phyloP scores from a whole-genome alignment of 1,284 basidiomycete genomes.

The Ceratorhiza oryzae-sativae region DNA sequence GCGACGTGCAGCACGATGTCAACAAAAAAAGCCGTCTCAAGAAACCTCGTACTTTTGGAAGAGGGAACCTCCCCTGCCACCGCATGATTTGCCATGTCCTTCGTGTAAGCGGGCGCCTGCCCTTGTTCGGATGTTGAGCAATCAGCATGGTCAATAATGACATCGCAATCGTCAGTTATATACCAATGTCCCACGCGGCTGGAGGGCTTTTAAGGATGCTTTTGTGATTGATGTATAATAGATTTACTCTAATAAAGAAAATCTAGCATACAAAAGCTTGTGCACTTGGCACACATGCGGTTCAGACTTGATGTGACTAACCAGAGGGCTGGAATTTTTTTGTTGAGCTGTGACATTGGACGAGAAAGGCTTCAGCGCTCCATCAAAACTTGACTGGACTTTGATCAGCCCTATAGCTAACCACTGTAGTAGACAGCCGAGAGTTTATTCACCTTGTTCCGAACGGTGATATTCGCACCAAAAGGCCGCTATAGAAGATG shows the following conservation, averaged over 20 bases:
- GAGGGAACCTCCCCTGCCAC: not conserved
- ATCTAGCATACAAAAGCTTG: too few relatives aligned
- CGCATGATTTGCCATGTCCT: conserved; percentile 9
- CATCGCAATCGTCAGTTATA: conserved; percentile 14
- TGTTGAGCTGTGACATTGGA: too few relatives aligned
- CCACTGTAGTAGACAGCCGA: too few relatives aligned
- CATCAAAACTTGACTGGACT: too few relatives aligned
- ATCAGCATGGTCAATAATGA: conserved; percentile 49
- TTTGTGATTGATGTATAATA: conserved; percentile 26
- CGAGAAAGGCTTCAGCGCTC: too few relatives aligned
- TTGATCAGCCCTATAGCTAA: too few relatives aligned
- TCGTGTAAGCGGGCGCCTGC: conserved; percentile 42
- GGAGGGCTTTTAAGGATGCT: conserved; percentile 18
- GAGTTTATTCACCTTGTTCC: too few relatives aligned
- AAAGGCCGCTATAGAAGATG: too few relatives aligned
- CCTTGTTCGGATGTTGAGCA: conserved; percentile 51
- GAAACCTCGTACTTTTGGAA: not conserved
- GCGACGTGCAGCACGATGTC: conserved; percentile 48
- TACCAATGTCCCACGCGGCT: conserved; percentile 9
- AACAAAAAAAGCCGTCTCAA: not conserved
- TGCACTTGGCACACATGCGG: too few relatives aligned
- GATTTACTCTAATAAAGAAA: not conserved
- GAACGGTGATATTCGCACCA: too few relatives aligned
- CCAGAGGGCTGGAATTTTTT: too few relatives aligned
- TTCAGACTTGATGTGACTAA: too few relatives aligned